Evolutionary conservation across 352 stramenopile species (phyloP).

Genomic region (Pythium folliculosum): DNA sequence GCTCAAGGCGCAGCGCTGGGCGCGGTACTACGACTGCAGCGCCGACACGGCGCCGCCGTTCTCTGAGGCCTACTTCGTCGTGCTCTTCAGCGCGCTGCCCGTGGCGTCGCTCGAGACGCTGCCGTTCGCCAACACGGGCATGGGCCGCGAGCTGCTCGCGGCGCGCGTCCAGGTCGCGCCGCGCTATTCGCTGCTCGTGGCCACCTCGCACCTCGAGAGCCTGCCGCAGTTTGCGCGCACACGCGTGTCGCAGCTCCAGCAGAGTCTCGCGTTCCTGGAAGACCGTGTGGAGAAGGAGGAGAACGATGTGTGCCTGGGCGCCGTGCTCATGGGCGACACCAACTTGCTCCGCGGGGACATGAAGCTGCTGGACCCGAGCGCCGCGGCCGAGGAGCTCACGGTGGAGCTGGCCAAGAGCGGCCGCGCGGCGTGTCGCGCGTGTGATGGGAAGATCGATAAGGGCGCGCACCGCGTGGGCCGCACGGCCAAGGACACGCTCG

Average conservation of each 20-base stretch:
- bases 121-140: slow-evolving; percentile 71
- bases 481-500: slow-evolving; percentile 45
- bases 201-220: slow-evolving; percentile 74
- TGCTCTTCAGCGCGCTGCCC: slow-evolving; percentile 74
- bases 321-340: slow-evolving; percentile 77
- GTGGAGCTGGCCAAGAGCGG: slow-evolving; percentile 54
- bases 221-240: slow-evolving; percentile 51
- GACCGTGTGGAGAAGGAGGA: slow-evolving; percentile 38
- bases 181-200: slow-evolving; percentile 52
- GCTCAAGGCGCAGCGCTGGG: slow-evolving; percentile 62
- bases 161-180: slow-evolving; percentile 56
- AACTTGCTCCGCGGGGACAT: slow-evolving; percentile 67
- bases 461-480: slow-evolving; percentile 53
- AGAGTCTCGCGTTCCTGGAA: slow-evolving; percentile 50
- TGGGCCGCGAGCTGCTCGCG: slow-evolving; percentile 70
- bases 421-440: slow-evolving; percentile 60
- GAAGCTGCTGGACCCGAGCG: slow-evolving; percentile 50
- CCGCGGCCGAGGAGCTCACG: slow-evolving; percentile 43
- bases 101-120: slow-evolving; percentile 58
- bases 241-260: slow-evolving; percentile 55
- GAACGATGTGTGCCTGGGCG: slow-evolving; percentile 43
- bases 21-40: slow-evolving; percentile 79
- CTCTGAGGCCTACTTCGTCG: slow-evolving; percentile 76
- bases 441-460: slow-evolving; percentile 48
- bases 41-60: slow-evolving; percentile 64